Percentiles rank a stretch among this genome's conserved stretches.
phyloP scores from a whole-genome alignment of 2,329 filamentous ascomycete genomes.

The Cytospora mali region DNA sequence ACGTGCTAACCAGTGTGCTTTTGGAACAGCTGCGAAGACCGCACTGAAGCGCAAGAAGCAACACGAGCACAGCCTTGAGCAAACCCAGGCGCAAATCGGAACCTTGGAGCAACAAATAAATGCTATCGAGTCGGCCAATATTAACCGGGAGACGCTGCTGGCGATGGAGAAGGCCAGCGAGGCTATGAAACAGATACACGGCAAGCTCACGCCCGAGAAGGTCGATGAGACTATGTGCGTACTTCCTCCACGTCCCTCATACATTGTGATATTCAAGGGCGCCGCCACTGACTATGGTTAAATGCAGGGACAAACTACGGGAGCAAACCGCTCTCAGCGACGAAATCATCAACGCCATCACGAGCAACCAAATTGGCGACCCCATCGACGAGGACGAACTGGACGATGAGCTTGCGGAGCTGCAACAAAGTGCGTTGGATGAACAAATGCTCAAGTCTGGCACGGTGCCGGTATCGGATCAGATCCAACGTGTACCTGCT shows the following conservation, averaged over 20 bases:
- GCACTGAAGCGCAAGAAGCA: constrained; percentile 93
- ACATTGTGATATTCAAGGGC: constrained; percentile 16
- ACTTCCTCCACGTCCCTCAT: constrained; percentile 5
- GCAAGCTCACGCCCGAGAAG: constrained; percentile 87
- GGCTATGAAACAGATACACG: constrained; percentile 93
- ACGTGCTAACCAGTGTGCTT: constrained; percentile 31
- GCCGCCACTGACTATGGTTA: constrained; percentile 38
- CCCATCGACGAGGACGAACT: constrained; percentile 83
- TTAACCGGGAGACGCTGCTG: constrained; percentile 93
- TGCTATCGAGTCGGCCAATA: constrained; percentile 95
- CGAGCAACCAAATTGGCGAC: constrained; percentile 67
- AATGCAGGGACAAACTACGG: constrained; percentile 77
- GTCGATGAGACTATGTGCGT: constrained; percentile 93
- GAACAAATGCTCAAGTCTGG: constrained; percentile 92
- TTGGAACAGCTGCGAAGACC: constrained; percentile 75
- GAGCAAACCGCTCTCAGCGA: constrained; percentile 93
- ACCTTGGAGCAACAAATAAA: constrained; percentile 96
- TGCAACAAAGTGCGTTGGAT: constrained; percentile 93
- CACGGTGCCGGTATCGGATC: constrained; percentile 77
- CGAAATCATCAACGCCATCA: constrained; percentile 87
- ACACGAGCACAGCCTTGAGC: constrained; percentile 87
- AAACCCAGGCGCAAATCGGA: constrained; percentile 85
- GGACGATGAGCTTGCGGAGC: constrained; percentile 78
- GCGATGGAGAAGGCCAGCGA: constrained; percentile 90
- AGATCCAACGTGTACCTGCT: constrained; percentile 74